Conservation (phyloP, 208 protist genomes). For the Leishmania martiniquensis region DNA sequence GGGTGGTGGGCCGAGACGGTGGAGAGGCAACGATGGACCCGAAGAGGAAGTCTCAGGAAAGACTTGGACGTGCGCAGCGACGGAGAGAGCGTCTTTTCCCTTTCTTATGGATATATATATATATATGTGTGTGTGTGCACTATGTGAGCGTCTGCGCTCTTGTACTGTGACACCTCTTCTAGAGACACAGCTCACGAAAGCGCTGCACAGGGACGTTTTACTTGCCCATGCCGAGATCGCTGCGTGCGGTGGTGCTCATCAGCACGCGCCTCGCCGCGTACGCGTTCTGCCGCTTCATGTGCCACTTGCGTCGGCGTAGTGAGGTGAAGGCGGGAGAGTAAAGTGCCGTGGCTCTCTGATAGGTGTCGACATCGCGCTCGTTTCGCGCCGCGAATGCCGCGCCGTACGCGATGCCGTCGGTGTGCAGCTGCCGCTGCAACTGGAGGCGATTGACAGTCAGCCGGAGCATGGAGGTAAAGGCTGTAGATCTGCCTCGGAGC, state of each 20-base stretch:
- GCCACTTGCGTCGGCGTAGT: constrained; percentile 47
- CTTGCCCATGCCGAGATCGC: constrained; percentile 33
- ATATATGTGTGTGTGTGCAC: too few relatives aligned
- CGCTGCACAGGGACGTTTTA: background rate
- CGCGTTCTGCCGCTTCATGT: constrained; percentile 39
- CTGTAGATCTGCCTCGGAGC: background rate
- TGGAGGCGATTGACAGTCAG: constrained; percentile 24
- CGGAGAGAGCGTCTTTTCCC: background rate
- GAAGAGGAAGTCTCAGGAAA: background rate
- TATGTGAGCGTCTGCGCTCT: background rate
- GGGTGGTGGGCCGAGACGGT: background rate
- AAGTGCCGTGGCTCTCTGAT: constrained; percentile 44
- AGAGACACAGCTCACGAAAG: background rate
- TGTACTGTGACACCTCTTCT: background rate
- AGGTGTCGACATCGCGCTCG: constrained; percentile 41
- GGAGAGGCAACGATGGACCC: background rate
- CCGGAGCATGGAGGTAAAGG: constrained; percentile 34
- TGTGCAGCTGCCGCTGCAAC: constrained; percentile 48
- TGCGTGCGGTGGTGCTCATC: constrained; percentile 30
- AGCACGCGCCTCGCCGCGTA: constrained; percentile 46
- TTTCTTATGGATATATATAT: background rate
- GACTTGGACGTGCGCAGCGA: background rate
- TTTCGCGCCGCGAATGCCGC: constrained; percentile 49
- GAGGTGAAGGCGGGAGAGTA: constrained; percentile 56
- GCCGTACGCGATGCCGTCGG: constrained; percentile 51